Evolutionary conservation across 495 filamentous ascomycete species (phyloP), one percentile per base, ranked within the genome.

Genomic region (Aspergillus heteromorphus): DNA sequence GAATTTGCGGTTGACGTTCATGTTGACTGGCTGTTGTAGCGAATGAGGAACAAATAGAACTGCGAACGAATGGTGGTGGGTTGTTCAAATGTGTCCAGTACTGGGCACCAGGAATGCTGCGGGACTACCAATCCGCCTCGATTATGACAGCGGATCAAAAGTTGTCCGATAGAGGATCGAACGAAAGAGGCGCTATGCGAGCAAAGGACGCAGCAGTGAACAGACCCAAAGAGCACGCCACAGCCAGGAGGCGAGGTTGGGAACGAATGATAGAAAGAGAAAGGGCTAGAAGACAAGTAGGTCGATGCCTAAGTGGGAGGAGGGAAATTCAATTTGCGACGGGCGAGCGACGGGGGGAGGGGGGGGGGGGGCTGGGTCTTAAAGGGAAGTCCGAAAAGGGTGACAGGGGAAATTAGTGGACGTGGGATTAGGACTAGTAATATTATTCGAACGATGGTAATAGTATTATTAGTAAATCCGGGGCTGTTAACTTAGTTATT

Each of bases 1-100:
- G 66, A 97, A 82, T 70, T 95, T 96, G 80, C 95, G 92, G 74
- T 91, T 92, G 76, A 96, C 85, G 72, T 92, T 89, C 91, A 96
- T 95, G 52, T 31, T 79, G 69, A 43, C 58, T 6, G 10, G 30
- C 25, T 38, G 13, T 18, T 41, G 40, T 53, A 7, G 7, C 51
- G 43, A 41, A n/a, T n/a, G n/a, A n/a, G n/a, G n/a, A n/a, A n/a
- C n/a, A n/a, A n/a, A 40, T 38, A 42, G 38, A 53, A 36, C 21
- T 17, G 30, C 29, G 11, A 47, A 53, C 47, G 19, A 59, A 27
- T 41, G 53, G 25, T 49, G 27, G 27, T 19, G 25, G 53, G n/a
- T 23, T 42, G 19, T 51, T 48, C 36, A 25, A 47, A 13, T 1
- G 21, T 17, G 10, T 27, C 23, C 13, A 14, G n/a, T 13, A 38